Percentiles rank a stretch among this genome's conserved stretches.
phyloP scores from a whole-genome alignment of 257 asterid genomes.

The Ligustrum vulgare region DNA sequence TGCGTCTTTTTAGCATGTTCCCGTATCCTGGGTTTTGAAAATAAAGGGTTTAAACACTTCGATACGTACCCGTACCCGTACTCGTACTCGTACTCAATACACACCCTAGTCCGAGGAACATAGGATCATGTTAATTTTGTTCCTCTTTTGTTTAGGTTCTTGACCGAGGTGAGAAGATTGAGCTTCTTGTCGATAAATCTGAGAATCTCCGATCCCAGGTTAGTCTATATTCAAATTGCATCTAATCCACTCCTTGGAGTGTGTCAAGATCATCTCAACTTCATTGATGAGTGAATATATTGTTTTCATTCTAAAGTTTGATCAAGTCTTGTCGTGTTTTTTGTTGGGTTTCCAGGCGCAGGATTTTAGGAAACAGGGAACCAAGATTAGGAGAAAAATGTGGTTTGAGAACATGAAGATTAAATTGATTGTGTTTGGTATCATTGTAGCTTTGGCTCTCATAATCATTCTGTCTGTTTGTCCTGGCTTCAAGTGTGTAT shows the following conservation, averaged over 20 bases:
- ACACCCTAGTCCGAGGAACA: too few species aligned
- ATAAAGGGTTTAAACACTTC: too few species aligned
- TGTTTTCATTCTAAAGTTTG: neutral
- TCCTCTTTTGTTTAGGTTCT: slow-evolving; percentile 41
- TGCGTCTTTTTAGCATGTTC: too few species aligned
- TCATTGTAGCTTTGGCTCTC: slow-evolving; percentile 31
- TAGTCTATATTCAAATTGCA: neutral
- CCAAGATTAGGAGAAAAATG: slow-evolving; percentile 46
- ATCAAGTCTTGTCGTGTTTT: neutral
- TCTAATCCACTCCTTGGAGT: neutral
- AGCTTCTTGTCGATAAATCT: slow-evolving; percentile 50
- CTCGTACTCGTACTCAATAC: too few species aligned
- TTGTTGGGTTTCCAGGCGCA: slow-evolving; percentile 42
- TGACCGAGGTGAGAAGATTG: slow-evolving; percentile 54
- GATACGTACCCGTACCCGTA: too few species aligned
- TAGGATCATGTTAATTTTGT: neutral
- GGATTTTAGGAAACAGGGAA: slow-evolving; percentile 49
- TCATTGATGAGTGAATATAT: neutral
- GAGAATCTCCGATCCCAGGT: slow-evolving; percentile 58
- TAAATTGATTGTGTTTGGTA: slow-evolving; percentile 40
- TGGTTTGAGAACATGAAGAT: slow-evolving; percentile 60
- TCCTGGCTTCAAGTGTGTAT: slow-evolving; percentile 42
- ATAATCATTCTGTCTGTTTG: slow-evolving; percentile 40
- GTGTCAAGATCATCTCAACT: neutral
- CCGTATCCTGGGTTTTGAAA: too few species aligned